Conservation (phyloP, 2,329 filamentous ascomycete species). For the Neofusicoccum kwambonambiense region DNA sequence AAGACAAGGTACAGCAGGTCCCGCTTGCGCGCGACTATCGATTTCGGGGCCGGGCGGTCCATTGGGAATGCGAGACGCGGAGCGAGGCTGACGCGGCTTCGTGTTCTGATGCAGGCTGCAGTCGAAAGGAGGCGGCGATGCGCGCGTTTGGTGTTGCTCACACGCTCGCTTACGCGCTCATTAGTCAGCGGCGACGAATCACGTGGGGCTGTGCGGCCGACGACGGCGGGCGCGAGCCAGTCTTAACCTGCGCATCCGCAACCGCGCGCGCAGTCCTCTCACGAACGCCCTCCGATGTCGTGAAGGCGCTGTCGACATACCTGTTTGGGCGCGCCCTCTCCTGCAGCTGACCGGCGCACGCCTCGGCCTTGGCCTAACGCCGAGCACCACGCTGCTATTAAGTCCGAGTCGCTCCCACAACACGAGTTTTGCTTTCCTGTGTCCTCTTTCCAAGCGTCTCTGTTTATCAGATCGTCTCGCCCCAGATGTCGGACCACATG, state of each 20-base stretch:
- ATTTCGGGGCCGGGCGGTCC: conserved; percentile 4
- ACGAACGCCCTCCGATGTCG: not conserved
- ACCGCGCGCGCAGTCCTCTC: not conserved
- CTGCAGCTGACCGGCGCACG: too few species aligned
- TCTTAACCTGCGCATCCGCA: not conserved
- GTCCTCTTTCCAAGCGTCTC: not conserved
- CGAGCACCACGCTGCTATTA: too few species aligned
- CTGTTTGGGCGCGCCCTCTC: too few species aligned
- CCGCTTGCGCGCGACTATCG: conserved; percentile 40
- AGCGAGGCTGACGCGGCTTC: not conserved
- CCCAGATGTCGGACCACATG: not conserved
- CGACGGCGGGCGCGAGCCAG: not conserved
- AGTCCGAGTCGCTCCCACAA: too few species aligned
- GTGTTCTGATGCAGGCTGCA: conserved; percentile 1
- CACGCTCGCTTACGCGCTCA: not conserved
- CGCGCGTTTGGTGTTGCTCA: conserved; percentile 2
- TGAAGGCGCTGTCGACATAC: not conserved
- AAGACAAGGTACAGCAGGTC: conserved; percentile 57
- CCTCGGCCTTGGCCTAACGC: too few species aligned
- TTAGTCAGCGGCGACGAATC: not conserved
- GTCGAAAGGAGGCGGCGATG: not conserved
- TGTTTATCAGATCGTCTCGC: conserved; percentile 7
- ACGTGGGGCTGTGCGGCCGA: not conserved
- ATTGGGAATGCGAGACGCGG: not conserved
- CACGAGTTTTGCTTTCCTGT: conserved; percentile 3